Conservation (phyloP, 2,329 filamentous ascomycete genomes). For the Myriosclerotinia scirpicola region DNA sequence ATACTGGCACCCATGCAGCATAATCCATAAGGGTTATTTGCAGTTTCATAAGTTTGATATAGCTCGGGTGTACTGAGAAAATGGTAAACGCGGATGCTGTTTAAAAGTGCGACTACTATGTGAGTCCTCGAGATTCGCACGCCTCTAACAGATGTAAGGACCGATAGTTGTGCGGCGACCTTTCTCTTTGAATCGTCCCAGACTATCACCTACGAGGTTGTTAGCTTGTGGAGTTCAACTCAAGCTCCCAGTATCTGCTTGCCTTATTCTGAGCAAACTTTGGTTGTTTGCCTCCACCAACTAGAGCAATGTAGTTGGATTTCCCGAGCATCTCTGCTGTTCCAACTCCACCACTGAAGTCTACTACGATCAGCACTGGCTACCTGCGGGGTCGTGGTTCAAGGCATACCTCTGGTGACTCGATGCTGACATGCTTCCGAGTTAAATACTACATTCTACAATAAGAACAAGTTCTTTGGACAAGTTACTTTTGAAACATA, state of each 20-base stretch:
- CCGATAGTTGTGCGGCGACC: conserved; percentile 73
- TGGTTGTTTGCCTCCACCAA: conserved; percentile 81
- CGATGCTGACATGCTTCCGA: conserved; percentile 71
- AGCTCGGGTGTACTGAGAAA: conserved; percentile 72
- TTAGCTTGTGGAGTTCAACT: background rate
- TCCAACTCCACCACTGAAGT: conserved; percentile 80
- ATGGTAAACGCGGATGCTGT: conserved; percentile 77
- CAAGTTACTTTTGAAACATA: conserved; percentile 46
- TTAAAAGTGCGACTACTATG: conserved; percentile 78
- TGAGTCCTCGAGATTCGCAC: conserved; percentile 74
- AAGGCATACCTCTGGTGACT: conserved; percentile 54
- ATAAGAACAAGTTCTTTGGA: conserved; percentile 24
- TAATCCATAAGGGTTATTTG: conserved; percentile 78
- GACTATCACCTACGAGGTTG: conserved; percentile 64
- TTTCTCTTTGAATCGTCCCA: conserved; percentile 86
- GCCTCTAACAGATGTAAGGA: conserved; percentile 76
- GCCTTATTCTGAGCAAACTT: conserved; percentile 88
- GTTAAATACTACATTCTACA: conserved; percentile 60
- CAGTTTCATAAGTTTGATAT: conserved; percentile 77
- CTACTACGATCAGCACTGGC: conserved; percentile 44
- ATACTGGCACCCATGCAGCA: conserved; percentile 73
- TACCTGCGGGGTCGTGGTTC: background rate
- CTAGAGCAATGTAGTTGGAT: conserved; percentile 83
- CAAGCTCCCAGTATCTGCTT: conserved; percentile 20
- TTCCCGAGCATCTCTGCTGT: conserved; percentile 84